Percentiles rank a stretch among this genome's conserved stretches.
These are phyloP conservation scores for Syzygium syzygioides DNA, from an alignment of 441 rosid species.

Conservation along the genomic window DNA sequence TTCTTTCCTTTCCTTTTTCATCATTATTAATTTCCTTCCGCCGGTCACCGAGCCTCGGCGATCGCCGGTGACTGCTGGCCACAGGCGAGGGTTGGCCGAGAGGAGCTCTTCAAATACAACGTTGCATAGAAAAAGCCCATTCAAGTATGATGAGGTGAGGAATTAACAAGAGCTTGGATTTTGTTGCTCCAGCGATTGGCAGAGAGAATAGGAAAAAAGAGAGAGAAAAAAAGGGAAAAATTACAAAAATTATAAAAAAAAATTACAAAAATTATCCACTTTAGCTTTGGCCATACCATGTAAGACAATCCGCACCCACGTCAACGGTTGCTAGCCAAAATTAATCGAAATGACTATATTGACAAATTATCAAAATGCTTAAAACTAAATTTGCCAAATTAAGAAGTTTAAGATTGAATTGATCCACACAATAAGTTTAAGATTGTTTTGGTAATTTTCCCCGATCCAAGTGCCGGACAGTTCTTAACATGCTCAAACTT, in stretches of 20 bases:
- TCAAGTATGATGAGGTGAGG: no score
- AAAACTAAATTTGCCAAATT: background rate
- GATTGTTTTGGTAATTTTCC: background rate
- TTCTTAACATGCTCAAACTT: background rate
- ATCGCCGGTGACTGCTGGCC: background rate
- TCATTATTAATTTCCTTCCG: background rate
- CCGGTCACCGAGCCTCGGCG: rapidly evolving
- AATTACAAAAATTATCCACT: background rate
- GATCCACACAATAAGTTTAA: background rate
- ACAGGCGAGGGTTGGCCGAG: background rate
- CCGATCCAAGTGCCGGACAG: background rate
- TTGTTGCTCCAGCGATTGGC: background rate
- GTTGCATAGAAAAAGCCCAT: no score
- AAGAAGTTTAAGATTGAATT: rapidly evolving
- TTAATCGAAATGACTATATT: no score
- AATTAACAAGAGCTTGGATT: no score
- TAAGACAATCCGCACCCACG: rapidly evolving
- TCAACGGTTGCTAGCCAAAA: rapidly evolving
- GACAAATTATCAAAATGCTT: rapidly evolving
- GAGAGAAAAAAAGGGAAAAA: background rate
- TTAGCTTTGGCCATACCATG: no score
- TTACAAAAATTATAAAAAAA: background rate
- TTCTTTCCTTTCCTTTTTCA: background rate
- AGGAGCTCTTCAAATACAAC: no score
- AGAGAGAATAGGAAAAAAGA: background rate